Evolutionary conservation across 2,329 filamentous ascomycete species (phyloP).

Genomic region (Chalaropsis thielavioides): DNA sequence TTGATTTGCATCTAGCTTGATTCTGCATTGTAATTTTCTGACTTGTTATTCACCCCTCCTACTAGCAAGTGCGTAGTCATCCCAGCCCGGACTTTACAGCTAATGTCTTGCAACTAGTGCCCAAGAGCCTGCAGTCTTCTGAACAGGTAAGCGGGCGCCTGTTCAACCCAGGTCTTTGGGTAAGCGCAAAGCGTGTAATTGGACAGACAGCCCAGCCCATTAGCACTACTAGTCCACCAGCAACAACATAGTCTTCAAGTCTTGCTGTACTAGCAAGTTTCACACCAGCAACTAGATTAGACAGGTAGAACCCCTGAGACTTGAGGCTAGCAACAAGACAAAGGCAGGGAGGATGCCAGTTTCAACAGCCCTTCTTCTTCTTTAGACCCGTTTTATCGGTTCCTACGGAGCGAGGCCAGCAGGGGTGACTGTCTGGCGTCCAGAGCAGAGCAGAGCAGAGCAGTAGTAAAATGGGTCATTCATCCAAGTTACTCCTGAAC

Average conservation of each 20-base stretch:
- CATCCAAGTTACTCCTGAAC: too few relatives aligned
- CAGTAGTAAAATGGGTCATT: neutral
- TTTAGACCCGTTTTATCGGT: conserved; percentile 1
- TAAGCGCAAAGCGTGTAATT: neutral
- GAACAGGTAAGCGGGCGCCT: neutral
- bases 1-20: neutral
- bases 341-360: neutral
- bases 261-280: neutral
- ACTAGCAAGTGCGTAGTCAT: neutral
- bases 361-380: neutral
- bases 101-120: neutral
- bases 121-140: neutral
- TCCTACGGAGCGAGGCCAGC: neutral
- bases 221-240: neutral
- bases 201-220: neutral
- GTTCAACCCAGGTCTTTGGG: neutral
- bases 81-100: neutral
- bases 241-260: neutral
- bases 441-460: too few relatives aligned
- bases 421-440: neutral
- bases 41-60: neutral
- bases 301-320: neutral
- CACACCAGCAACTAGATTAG: neutral
- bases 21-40: neutral
- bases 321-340: neutral